These are phyloP conservation scores for Cyberlindnera petersonii DNA, from an alignment of 805 yeast species.

Conservation along the genomic window DNA sequence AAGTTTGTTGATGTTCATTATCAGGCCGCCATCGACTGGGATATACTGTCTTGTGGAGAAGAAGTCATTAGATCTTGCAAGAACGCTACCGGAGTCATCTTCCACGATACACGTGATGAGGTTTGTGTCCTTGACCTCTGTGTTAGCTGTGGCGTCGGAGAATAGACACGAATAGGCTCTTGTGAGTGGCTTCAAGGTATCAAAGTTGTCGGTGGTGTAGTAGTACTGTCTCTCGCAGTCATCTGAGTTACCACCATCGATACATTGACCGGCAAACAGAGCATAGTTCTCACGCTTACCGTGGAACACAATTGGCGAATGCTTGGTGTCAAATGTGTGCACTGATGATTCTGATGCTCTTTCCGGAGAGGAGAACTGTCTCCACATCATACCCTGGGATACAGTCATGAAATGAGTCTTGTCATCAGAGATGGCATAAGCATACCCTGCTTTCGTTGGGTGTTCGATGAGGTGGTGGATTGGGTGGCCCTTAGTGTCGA, in stretches of 20 bases:
- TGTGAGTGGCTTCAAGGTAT: conserved; percentile 27
- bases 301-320: conserved; percentile 35
- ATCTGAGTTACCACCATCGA: conserved; percentile 18
- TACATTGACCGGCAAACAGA: conserved; percentile 38
- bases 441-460: conserved; percentile 35
- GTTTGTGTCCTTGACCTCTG: conserved; percentile 25
- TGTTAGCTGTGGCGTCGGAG: conserved; percentile 26
- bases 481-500: conserved; percentile 36
- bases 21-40: conserved; percentile 31
- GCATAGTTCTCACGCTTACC: conserved; percentile 34
- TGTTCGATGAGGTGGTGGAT: conserved; percentile 33
- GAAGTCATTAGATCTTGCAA: conserved; percentile 43
- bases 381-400: conserved; percentile 42
- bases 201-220: conserved; percentile 45
- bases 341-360: conserved; percentile 25
- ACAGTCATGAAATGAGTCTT: conserved; percentile 35
- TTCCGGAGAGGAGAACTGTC: conserved; percentile 31
- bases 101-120: conserved; percentile 43
- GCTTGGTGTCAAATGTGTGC: conserved; percentile 22
- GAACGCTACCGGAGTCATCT: conserved; percentile 30
- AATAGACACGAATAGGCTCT: conserved; percentile 34
- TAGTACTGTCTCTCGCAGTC: conserved; percentile 36
- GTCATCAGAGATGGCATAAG: conserved; percentile 35
- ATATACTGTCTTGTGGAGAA: conserved; percentile 34
- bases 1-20: conserved; percentile 31